Conservation (phyloP, 2,329 filamentous ascomycete genomes). For the Niveomyces coronatus region DNA sequence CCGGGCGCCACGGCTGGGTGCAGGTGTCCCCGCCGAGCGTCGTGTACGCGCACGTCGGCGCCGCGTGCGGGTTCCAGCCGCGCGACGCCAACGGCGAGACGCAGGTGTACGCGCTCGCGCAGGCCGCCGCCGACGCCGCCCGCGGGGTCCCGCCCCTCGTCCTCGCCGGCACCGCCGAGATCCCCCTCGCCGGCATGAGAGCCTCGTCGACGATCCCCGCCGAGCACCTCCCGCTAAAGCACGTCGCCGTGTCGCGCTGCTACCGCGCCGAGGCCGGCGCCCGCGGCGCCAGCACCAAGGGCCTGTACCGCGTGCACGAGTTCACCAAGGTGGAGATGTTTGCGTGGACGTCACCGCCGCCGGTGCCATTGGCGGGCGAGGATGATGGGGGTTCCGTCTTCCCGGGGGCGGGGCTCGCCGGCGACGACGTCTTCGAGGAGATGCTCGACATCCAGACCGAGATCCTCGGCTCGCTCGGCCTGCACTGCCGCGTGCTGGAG, state of each 20-base stretch:
- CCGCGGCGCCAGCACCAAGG: slow-evolving; percentile 82
- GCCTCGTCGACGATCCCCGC: slow-evolving; percentile 60
- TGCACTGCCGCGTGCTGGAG: slow-evolving; percentile 81
- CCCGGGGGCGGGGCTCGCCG: too few species aligned
- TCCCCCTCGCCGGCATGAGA: slow-evolving; percentile 85
- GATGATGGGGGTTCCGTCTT: too few species aligned
- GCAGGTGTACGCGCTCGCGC: slow-evolving; percentile 76
- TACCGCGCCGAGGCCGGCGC: slow-evolving; percentile 93
- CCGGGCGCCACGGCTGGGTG: slow-evolving; percentile 65
- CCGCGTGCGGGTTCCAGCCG: slow-evolving; percentile 89
- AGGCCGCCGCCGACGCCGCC: slow-evolving; percentile 50
- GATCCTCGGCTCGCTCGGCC: slow-evolving; percentile 64
- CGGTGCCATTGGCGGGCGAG: slow-evolving; percentile 66
- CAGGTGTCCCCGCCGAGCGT: slow-evolving; percentile 77
- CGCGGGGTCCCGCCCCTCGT: slow-evolving; percentile 57
- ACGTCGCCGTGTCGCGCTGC: slow-evolving; percentile 80
- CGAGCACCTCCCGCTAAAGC: slow-evolving; percentile 60
- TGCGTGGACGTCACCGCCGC: slow-evolving; percentile 61
- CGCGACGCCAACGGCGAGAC: slow-evolving; percentile 84
- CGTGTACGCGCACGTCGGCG: slow-evolving; percentile 83
- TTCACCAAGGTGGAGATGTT: slow-evolving; percentile 99
- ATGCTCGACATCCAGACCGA: slow-evolving; percentile 81
- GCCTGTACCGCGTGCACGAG: slow-evolving; percentile 92
- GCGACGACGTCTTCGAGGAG: slow-evolving; percentile 62
- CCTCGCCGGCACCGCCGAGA: slow-evolving; percentile 85